phyloP scores from a whole-genome alignment of 2,329 filamentous ascomycete genomes.

The Pseudodiploospora longispora region DNA sequence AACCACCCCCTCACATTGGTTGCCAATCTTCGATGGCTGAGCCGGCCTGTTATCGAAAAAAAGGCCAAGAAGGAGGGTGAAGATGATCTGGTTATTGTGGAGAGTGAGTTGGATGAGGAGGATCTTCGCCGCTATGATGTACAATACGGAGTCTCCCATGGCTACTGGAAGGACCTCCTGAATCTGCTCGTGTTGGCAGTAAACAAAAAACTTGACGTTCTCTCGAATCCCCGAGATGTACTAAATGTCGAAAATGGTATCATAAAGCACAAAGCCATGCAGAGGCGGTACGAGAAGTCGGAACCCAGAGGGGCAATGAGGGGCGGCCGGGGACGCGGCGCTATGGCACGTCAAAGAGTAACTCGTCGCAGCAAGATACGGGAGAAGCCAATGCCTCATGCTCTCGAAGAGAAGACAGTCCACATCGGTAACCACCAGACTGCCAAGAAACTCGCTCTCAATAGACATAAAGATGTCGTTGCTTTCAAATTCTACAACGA shows the following conservation, averaged over 20 bases:
- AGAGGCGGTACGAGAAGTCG: background rate
- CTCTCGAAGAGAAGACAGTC: slow-evolving; percentile 1
- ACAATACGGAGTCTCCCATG: slow-evolving; percentile 43
- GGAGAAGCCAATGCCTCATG: background rate
- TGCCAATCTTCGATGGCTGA: slow-evolving; percentile 46
- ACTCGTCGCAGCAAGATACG: background rate
- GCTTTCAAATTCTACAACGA: slow-evolving; percentile 34
- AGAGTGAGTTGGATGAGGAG: slow-evolving; percentile 26
- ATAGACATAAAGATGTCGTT: slow-evolving; percentile 32
- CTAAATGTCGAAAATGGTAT: slow-evolving; percentile 29
- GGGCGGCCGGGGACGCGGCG: too few species aligned
- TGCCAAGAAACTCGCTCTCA: slow-evolving; percentile 18
- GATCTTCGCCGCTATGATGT: slow-evolving; percentile 32
- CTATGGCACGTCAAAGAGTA: too few species aligned
- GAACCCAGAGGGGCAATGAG: background rate
- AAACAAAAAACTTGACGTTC: slow-evolving; percentile 35
- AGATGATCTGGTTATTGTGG: slow-evolving; percentile 26
- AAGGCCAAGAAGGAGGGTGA: slow-evolving; percentile 33
- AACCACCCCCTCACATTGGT: slow-evolving; percentile 47
- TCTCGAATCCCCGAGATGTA: slow-evolving; percentile 30
- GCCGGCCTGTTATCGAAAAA: slow-evolving; percentile 47
- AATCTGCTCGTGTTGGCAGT: slow-evolving; percentile 47
- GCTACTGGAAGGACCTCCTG: slow-evolving; percentile 55
- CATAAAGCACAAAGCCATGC: slow-evolving; percentile 7
- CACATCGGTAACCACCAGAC: slow-evolving; percentile 10